Base-by-base conservation (phyloP, 106 monocot genomes). In the Acorus gramineus region DNA sequence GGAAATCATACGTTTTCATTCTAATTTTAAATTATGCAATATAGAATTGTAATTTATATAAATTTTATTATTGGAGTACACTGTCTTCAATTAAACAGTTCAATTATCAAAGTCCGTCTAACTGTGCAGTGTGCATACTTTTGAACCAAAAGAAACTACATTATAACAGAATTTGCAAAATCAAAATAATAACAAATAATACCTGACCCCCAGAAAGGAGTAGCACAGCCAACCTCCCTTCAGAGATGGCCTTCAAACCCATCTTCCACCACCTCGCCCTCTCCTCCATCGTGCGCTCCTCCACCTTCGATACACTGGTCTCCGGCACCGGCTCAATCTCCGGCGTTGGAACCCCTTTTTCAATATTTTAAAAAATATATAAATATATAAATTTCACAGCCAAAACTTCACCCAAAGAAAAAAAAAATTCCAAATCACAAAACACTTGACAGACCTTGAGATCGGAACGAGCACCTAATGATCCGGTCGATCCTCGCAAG, bases 151-250 rank as follows among this genome's bases (percentile, higher is more conserved):
- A 28, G 1, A 28, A 28, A 28, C 0, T 0, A 28, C 28, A 28
- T 28, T 28, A 28, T 28, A 28, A 28, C 28, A 28, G 28, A 28
- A 28, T 28, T 28, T 28, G 28, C 28, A 28, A 28, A 28, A 28
- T 28, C 28, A 28, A 28, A 43, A 4, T 28, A 28, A 28, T 28
- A 28, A 28, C 28, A 28, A 28, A 28, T 28, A 28, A 28, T 77
- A 85, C 96, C 87, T 96, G 96, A 56, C 96, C 96, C 56, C 96
- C 96, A 52, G 96, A 81, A 11, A 96, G 77, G 74, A 96, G 90
- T 55, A 96, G 85, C 11, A 96, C 90, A 44, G 96, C 90, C 61
- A 96, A 69, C 59, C 91, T 96, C 57, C 96, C 96, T 79, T 96
- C 96, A 11, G 82, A 85, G 51, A 96, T 87, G 61, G 96, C 90